Evolutionary conservation across 2,329 filamentous ascomycete species (phyloP), one percentile per base, ranked within the genome.

Genomic region (Pestalotiopsis fici): DNA sequence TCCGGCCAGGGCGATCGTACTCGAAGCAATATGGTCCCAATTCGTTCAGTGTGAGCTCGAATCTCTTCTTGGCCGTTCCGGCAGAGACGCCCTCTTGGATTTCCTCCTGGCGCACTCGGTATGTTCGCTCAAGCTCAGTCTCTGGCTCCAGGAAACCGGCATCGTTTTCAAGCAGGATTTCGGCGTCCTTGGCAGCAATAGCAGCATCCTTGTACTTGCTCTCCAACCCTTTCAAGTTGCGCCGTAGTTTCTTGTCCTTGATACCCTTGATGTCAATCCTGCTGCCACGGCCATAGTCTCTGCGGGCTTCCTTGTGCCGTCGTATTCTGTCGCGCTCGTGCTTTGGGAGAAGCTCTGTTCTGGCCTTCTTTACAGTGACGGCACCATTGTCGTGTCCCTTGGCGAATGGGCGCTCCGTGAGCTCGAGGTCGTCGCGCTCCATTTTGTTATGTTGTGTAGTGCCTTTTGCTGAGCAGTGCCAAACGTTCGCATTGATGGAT

Each of bases 51-150:
- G 92, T 94, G 74, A 99, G 82, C 71, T 98, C 95, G 76, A 99
- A 97, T 15, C 93, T 90, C 81, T 97, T 98, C 83, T 96, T 94
- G 15, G 94, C 95, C 13, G 93, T 94, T 76, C 95, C 93, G 43
- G 96, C 83, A 2, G 90, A 90, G 7, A 98, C 91, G 68, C 89
- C 90, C 3, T 87, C 82, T 73, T 86, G 85, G 70, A 99, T 95
- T 3, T 98, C 94, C 72, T 94, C 89, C 79, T 99, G 96, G 69
- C 93, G 90, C 61, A 98, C 92, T 80, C 93, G 95, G 83, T 97
- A 98, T 23, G 96, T 99, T 77, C 90, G 86, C 79, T 99, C 96
- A 69, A 99, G 85, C 77, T 95, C 95, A 28, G 87, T 87, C 78
- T 99, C 96, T 1, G 95, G 87, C 79, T 98, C 93, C 66, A 99